Percentiles rank a stretch among this genome's conserved stretches.
phyloP scores from a whole-genome alignment of 2,329 filamentous ascomycete species.

The Zymoseptoria brevis region DNA sequence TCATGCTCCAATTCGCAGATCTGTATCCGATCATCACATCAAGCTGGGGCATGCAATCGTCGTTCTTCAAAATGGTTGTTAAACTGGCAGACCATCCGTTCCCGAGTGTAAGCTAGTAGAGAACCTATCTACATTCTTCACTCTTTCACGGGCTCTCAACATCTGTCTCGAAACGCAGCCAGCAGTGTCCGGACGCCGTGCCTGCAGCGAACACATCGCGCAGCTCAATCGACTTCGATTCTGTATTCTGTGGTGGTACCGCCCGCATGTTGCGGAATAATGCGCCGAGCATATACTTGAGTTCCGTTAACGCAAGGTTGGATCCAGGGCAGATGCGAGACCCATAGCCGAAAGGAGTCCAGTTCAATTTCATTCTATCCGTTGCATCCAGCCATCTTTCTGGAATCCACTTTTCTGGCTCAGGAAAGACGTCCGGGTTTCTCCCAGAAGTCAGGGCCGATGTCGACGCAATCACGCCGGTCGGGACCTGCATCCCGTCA shows the following conservation, averaged over 20 bases:
- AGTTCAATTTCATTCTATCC: slow-evolving; percentile 33
- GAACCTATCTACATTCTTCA: too few relatives aligned
- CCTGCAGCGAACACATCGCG: slow-evolving; percentile 12
- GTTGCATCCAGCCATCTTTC: slow-evolving; percentile 32
- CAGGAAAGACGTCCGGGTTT: slow-evolving; percentile 34
- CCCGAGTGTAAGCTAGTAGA: too few relatives aligned
- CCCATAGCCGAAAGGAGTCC: slow-evolving; percentile 41
- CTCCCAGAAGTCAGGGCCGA: slow-evolving; percentile 35
- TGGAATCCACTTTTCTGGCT: slow-evolving; percentile 30
- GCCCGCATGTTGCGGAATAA: slow-evolving; percentile 5
- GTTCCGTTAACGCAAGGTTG: slow-evolving; percentile 47
- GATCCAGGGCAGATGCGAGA: slow-evolving; percentile 40
- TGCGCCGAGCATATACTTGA: slow-evolving; percentile 37
- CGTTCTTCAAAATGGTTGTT: too few relatives aligned
- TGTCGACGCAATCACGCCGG: slow-evolving; percentile 36
- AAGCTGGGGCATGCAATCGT: too few relatives aligned
- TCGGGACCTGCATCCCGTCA: slow-evolving; percentile 25
- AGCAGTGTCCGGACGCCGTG: slow-evolving; percentile 8
- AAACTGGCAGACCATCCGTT: too few relatives aligned
- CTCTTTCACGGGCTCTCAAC: not conserved
- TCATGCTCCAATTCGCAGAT: too few relatives aligned
- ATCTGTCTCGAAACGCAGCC: slow-evolving; percentile 6
- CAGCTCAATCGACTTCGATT: slow-evolving; percentile 4
- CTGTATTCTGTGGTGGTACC: slow-evolving; percentile 1
- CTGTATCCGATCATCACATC: too few relatives aligned